Evolutionary conservation across 2,329 filamentous ascomycete species (phyloP).

Genomic region (Pseudomassariella vexata): DNA sequence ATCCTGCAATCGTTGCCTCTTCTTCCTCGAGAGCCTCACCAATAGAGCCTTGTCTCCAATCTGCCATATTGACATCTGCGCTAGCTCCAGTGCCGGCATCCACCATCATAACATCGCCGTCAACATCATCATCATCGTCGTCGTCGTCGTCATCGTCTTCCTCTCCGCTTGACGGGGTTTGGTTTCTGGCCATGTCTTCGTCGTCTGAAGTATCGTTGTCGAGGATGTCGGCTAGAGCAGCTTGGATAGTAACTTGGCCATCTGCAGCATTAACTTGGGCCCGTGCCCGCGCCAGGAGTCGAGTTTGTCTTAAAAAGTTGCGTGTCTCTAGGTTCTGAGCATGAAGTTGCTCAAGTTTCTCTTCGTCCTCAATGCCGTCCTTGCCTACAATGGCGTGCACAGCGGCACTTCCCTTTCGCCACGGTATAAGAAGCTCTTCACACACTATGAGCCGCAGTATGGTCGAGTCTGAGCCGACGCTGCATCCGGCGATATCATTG

Average conservation of each 20-base stretch:
- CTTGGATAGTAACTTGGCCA: constrained; percentile 2
- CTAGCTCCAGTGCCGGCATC: constrained; percentile 40
- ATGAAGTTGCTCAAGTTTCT: constrained; percentile 48
- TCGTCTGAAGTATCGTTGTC: constrained; percentile 41
- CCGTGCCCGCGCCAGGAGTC: constrained; percentile 23
- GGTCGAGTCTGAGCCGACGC: constrained; percentile 71
- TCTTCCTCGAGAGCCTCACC: constrained; percentile 69
- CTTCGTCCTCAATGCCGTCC: constrained; percentile 77
- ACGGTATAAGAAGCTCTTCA: constrained; percentile 83
- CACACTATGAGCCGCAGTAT: constrained; percentile 79
- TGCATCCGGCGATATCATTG: constrained; percentile 84
- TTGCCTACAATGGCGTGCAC: constrained; percentile 72
- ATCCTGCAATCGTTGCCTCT: constrained; percentile 73
- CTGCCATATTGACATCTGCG: constrained; percentile 38
- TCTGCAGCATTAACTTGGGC: constrained; percentile 10
- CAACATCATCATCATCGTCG: constrained; percentile 56
- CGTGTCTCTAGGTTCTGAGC: constrained; percentile 20
- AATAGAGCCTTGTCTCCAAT: constrained; percentile 38
- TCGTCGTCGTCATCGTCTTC: constrained; percentile 57
- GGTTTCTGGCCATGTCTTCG: constrained; percentile 30
- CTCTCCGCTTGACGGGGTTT: constrained; percentile 25
- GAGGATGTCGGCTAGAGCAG: constrained; percentile 24
- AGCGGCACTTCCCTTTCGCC: constrained; percentile 80
- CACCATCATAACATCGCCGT: constrained; percentile 54
- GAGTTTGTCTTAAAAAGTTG: constrained; percentile 29